Evolutionary conservation across 2,329 filamentous ascomycete species (phyloP).

Genomic region (Aureobasidium musti): DNA sequence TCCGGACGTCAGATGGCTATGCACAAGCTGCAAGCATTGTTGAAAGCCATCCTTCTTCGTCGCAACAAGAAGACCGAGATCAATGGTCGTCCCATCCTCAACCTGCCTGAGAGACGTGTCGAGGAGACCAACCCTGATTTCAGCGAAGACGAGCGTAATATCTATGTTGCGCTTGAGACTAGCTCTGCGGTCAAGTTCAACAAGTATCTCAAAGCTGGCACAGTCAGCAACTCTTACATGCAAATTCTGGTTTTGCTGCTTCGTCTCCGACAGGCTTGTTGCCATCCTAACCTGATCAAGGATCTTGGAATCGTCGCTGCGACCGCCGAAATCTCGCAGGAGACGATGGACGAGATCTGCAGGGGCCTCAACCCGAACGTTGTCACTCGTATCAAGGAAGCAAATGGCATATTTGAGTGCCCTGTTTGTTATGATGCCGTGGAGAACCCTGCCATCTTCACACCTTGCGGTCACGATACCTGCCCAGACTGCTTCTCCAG

Average conservation of each 20-base stretch:
- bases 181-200: slow-evolving; percentile 72
- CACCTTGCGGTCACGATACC: slow-evolving; percentile 79
- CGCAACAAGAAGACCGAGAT: slow-evolving; percentile 78
- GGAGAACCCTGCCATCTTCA: slow-evolving; percentile 72
- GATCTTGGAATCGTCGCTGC: slow-evolving; percentile 61
- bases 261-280: slow-evolving; percentile 77
- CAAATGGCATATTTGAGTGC: slow-evolving; percentile 68
- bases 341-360: slow-evolving; percentile 64
- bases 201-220: slow-evolving; percentile 69
- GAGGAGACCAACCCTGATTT: slow-evolving; percentile 65
- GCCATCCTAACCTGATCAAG: slow-evolving; percentile 70
- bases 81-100: slow-evolving; percentile 74
- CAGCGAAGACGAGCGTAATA: slow-evolving; percentile 62
- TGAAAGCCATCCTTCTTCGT: slow-evolving; percentile 79
- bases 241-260: slow-evolving; percentile 78
- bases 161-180: slow-evolving; percentile 68
- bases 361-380: slow-evolving; percentile 61
- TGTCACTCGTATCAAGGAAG: slow-evolving; percentile 64
- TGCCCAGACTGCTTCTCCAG: slow-evolving; percentile 75
- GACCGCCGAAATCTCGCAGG: slow-evolving; percentile 51
- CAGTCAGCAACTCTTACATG: slow-evolving; percentile 72
- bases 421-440: slow-evolving; percentile 79
- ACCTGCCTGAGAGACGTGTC: slow-evolving; percentile 65
- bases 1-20: slow-evolving; percentile 55
- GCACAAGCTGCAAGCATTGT: slow-evolving; percentile 69